Percentiles rank a stretch among this genome's conserved stretches.
Evolutionary conservation across 148 eudicot genomes (phyloP).

Genomic region (Vaccinium macrocarpon): DNA sequence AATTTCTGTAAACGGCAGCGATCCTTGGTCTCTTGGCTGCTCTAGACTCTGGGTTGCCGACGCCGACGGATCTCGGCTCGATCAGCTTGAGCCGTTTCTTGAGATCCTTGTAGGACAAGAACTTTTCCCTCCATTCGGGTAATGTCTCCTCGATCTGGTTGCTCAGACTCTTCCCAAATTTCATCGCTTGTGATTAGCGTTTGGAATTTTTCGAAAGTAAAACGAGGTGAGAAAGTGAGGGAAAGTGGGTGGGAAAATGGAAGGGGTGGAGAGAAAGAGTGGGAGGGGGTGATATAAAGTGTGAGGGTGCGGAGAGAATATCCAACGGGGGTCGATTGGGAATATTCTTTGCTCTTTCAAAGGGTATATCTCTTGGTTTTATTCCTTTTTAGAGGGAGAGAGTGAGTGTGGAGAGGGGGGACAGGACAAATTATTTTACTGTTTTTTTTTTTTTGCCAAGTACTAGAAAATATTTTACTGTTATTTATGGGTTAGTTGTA

Average conservation of each 20-base stretch:
- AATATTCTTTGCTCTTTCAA: conserved; percentile 30
- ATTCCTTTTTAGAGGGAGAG: conserved; percentile 22
- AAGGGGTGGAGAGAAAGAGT: background rate
- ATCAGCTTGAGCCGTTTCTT: conserved; percentile 85
- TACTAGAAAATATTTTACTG: background rate
- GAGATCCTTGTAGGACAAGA: conserved; percentile 80
- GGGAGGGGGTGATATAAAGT: conserved; percentile 20
- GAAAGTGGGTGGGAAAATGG: background rate
- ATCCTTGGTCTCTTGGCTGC: conserved; percentile 45
- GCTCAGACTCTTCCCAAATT: conserved; percentile 92
- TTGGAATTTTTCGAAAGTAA: background rate
- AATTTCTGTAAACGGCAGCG: background rate
- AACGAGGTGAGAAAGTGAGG: background rate
- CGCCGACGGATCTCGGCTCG: conserved; percentile 32
- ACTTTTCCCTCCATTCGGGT: conserved; percentile 97
- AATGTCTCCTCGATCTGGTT: conserved; percentile 89
- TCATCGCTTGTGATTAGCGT: conserved; percentile 26
- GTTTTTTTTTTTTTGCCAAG: background rate
- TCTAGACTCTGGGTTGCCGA: background rate
- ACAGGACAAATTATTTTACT: background rate
- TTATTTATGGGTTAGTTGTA: background rate
- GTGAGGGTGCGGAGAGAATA: conserved; percentile 39
- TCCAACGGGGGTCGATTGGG: conserved; percentile 12
- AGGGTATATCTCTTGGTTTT: conserved; percentile 45
- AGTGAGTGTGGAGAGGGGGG: background rate